Conservation (phyloP, 768 basidiomycete genomes). For the Termitomyces sp. region DNA sequence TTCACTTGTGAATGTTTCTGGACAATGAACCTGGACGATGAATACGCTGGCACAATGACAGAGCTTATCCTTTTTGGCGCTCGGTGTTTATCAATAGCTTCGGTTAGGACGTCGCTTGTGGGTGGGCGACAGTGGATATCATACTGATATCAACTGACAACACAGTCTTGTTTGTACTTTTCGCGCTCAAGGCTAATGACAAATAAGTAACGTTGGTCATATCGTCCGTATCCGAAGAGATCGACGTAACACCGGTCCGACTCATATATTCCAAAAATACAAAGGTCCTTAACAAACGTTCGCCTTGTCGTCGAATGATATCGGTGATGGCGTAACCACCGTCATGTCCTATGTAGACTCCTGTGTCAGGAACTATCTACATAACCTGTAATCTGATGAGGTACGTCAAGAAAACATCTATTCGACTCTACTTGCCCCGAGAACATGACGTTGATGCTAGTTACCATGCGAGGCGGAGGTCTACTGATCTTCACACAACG, state of each 20-base stretch:
- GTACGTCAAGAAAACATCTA: conserved; percentile 9
- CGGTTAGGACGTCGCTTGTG: no score
- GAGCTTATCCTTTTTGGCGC: neutral
- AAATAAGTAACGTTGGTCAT: neutral
- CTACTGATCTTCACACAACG: conserved; percentile 10
- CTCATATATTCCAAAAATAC: neutral
- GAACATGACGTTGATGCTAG: conserved; percentile 4
- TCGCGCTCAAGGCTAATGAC: neutral
- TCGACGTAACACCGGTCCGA: neutral
- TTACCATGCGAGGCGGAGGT: conserved; percentile 7
- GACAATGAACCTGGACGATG: no score
- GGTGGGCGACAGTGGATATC: no score
- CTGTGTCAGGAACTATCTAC: conserved; percentile 4
- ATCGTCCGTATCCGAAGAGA: neutral
- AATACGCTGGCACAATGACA: neutral
- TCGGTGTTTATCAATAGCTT: no score
- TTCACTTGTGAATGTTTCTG: neutral
- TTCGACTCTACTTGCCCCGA: neutral
- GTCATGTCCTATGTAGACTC: neutral
- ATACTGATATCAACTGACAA: no score
- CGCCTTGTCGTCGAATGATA: neutral
- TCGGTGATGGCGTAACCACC: neutral
- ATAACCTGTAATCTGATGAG: conserved; percentile 10
- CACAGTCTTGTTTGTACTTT: neutral
- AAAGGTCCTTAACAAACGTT: neutral